Base-by-base conservation (phyloP, 2,329 filamentous ascomycete species). In the Mycocentrospora acerina region DNA sequence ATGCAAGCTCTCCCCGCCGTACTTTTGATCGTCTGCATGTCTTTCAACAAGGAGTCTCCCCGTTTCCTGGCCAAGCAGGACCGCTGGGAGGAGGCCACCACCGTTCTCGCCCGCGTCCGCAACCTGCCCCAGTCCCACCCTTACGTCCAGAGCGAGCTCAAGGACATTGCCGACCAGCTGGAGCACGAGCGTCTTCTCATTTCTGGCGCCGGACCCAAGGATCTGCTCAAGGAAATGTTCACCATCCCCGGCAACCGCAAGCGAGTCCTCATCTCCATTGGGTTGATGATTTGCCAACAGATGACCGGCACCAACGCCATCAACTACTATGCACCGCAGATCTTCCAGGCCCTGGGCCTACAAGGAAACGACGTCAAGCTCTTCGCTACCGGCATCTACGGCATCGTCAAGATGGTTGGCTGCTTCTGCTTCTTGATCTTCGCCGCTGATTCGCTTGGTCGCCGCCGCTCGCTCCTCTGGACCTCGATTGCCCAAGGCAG, bases 331-430 rank as follows among this genome's bases (percentile, higher is more conserved):
- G 80, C 82, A 0, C 85, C 85, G 0, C 76, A 79, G 38, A 87
- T 88, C 53, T 88, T 88, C 69, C 68, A 70, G 29, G 75, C 80
- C 50, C 72, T 88, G 2, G 85, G 85, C 13, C 73, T 88, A 38
- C 68, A 57, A 1, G 75, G 72, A 10, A 81, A 76, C 5, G 63
- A 75, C 26, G 74, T 77, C 27, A 79, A 78, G 13, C 77, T 88
- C 16, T 86, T 88, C 60, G 83, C 85, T 4, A 88, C 85, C 0
- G 85, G 85, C 27, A 78, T 88, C 49, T 88, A 88, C 59, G 85
- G 85, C 4, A 76, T 88, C 37, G 79, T 86, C 39, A 88, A 88
- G 64, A 81, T 84, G 67, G 66, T 73, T 8, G 78, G 80, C 26
- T 86, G 82, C 57, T 73, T 76, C 4, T 58, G 74, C 36, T 88